Conservation (phyloP, 306 rosid genomes). For the Prinsepia uniflora region DNA sequence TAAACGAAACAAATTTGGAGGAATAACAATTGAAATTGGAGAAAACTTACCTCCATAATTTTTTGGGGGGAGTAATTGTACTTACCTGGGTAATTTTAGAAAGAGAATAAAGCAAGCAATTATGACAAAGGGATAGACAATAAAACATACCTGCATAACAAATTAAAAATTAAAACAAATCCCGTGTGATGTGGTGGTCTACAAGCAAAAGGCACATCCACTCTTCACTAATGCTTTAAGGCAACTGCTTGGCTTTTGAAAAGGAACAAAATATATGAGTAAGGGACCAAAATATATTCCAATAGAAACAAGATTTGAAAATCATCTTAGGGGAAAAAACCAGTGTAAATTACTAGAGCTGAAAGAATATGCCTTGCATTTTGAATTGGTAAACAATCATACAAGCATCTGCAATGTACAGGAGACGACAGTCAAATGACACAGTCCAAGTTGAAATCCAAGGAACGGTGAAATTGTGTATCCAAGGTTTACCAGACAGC, state of each 20-base stretch:
- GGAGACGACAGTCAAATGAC: constrained; percentile 31
- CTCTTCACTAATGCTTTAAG: background rate
- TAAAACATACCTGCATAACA: background rate
- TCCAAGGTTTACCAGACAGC: constrained; percentile 43
- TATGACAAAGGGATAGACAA: background rate
- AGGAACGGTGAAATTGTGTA: constrained; percentile 19
- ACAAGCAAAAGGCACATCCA: constrained; percentile 2
- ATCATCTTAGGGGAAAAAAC: background rate
- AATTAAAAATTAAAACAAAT: background rate
- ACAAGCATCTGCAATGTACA: constrained; percentile 48
- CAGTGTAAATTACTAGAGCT: background rate
- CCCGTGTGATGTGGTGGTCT: background rate
- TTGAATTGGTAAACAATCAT: constrained; percentile 29
- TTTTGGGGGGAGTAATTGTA: no score
- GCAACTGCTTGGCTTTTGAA: background rate
- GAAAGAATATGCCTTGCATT: constrained; percentile 21
- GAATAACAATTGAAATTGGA: background rate
- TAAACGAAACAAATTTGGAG: no score
- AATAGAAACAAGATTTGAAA: background rate
- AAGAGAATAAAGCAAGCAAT: background rate
- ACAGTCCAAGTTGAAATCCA: constrained; percentile 34
- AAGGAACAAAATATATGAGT: background rate
- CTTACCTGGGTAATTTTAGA: background rate
- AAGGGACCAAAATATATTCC: background rate
- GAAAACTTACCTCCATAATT: background rate